These are phyloP conservation scores for Rhizopus stolonifer DNA, from an alignment of 371 early-diverging fungal genomes.

Conservation along the genomic window DNA sequence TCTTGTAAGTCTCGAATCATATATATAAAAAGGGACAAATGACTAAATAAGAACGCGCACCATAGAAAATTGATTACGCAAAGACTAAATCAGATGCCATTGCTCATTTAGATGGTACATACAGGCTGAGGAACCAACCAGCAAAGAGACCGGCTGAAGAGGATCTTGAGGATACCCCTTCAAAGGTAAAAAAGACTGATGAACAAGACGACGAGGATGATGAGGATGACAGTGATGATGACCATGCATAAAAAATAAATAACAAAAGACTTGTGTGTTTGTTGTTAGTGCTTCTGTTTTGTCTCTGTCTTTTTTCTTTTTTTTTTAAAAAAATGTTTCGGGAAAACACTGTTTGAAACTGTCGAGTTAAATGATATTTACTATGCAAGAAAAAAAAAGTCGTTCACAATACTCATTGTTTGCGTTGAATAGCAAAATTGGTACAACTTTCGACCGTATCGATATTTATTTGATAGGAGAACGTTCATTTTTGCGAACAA, in stretches of 20 bases:
- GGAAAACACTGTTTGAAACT: no score
- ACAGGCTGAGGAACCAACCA: constrained; percentile 26
- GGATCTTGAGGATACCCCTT: constrained; percentile 15
- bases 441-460: no score
- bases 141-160: constrained; percentile 29
- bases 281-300: no score
- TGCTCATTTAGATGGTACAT: constrained; percentile 71
- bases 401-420: no score
- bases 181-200: constrained; percentile 26
- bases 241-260: constrained; percentile 28
- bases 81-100: constrained; percentile 76
- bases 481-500: no score
- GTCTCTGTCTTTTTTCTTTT: no score
- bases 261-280: not conserved
- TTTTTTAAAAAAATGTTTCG: no score
- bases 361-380: no score
- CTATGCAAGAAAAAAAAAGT: no score
- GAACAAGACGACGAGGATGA: constrained; percentile 31
- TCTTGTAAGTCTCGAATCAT: constrained; percentile 57
- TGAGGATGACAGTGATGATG: constrained; percentile 23
- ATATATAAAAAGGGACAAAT: not conserved
- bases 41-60: not conserved
- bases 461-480: no score
- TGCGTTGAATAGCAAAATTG: no score
- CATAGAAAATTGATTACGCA: constrained; percentile 75